Base-by-base conservation (phyloP, 352 stramenopile species). In the Halophytophthora polymorphica region DNA sequence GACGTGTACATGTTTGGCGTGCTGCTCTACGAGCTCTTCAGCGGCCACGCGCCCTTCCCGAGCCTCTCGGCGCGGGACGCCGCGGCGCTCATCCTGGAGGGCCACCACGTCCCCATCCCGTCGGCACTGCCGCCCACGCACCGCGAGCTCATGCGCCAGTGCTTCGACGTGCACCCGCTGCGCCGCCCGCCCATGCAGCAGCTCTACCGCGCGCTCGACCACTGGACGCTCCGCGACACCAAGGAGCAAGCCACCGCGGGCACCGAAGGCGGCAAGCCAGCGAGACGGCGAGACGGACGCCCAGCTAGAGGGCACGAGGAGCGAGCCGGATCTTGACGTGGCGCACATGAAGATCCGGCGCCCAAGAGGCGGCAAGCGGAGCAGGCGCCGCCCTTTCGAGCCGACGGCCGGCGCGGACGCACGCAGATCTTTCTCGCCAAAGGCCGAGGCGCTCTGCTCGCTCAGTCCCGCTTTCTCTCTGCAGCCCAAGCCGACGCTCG, bases 1-100 rank as follows among this genome's bases (percentile, higher is more conserved):
- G 80, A 90, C 53, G 70, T 75, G 47, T 90, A 86, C 66, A 86
- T 86, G 73, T 90, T 88, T 22, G 79, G 77, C 6, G 74, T 88
- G 17, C 51, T 88, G 12, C 64, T 90, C 45, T 90, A 83, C 57
- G 80, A 90, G 46, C 83, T 88, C 28, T 90, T 88, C 51, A 86
- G 66, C 28, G 79, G 79, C 13, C 43, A 64, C 6, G 49, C 66
- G 31, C 80, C 80, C 13, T 90, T 88, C 54, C 68, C 69, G 6
- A 65, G 60, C n/a, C 40, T 86, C 25, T 73, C 73, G 11, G 59
- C 77, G 8, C 61, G 69, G n/a, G 73, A 87, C 7, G 74, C 77
- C 21, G 73, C 77, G 12, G 75, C 73, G 2, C 48, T 85, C 23
- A 82, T 88, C 15, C 40, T 78, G 3, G 80, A 90, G 65, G 79